Evolutionary conservation across 495 filamentous ascomycete species (phyloP), one percentile per base, ranked within the genome.

Genomic region (Aspergillus carlsbadensis): DNA sequence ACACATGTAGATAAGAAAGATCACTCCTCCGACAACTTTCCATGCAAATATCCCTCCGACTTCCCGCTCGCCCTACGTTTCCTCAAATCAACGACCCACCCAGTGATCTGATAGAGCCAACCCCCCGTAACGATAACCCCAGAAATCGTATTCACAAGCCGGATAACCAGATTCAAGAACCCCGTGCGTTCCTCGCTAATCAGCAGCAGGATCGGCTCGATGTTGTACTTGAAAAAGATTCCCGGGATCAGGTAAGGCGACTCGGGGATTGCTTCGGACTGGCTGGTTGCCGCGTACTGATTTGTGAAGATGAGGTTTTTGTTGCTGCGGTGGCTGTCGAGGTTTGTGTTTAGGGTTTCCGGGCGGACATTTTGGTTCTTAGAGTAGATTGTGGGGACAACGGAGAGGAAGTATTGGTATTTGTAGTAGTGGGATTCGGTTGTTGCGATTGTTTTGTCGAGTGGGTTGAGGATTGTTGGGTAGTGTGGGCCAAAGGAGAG

Each of bases 181-280:
- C 87, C 78, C 37, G 84, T 85, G 61, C 93, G 79, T 64, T 86
- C 84, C 75, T 97, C 94, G 59, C 86, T 86, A 50, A 99, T 85
- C 21, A 87, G 85, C 26, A 99, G 76, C 62, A 91, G 69, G 63
- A 99, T 93, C 4, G 94, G 94, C 82, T 99, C 94, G 67, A 99
- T 97, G 71, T 98, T 93, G 69, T 93, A 99, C 78, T 98, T 98
- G 81, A 99, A 91, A 72, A 96, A 99, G 61, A 99, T 89, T 10
- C 95, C 95, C 1, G 94, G 94, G 6, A 96, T 82, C 37, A 71
- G 56, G 57, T 57, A 68, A 7, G 78, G 75, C 55, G 78, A 84
- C 69, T 96, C 88, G 52, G 77, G 71, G 36, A 97, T 77, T 7
- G 75, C 61, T 49, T 83, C 80, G 51, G 80, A 84, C 70, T 96